Conservation (phyloP, 345 rosid species). For the Boechera stricta region DNA sequence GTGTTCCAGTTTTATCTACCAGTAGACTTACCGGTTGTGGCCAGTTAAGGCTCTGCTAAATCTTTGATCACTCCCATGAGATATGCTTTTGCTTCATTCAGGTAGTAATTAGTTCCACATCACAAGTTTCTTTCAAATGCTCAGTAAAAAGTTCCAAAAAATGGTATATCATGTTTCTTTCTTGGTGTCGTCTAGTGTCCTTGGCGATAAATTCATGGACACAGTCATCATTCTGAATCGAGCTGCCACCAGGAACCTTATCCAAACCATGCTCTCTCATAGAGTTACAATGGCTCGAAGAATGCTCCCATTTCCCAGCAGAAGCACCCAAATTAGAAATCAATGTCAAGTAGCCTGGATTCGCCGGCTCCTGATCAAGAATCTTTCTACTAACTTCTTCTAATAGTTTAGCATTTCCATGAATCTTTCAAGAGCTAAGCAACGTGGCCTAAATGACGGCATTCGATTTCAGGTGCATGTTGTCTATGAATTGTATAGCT, state of each 20-base stretch:
- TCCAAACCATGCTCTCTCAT: constrained; percentile 38
- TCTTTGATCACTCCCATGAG: neutral
- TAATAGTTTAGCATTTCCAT: constrained; percentile 39
- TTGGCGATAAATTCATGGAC: constrained; percentile 40
- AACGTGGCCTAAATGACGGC: constrained; percentile 32
- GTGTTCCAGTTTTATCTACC: neutral
- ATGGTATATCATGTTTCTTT: constrained; percentile 41
- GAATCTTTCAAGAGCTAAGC: constrained; percentile 40
- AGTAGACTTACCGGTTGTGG: neutral
- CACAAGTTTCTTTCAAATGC: constrained; percentile 26
- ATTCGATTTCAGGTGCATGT: no score
- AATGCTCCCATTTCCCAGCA: constrained; percentile 38
- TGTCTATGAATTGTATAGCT: no score
- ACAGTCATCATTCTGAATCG: constrained; percentile 30
- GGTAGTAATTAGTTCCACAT: constrained; percentile 7
- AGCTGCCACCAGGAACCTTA: constrained; percentile 50
- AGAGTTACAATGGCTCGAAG: constrained; percentile 25
- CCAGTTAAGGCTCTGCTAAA: neutral
- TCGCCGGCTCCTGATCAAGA: constrained; percentile 37
- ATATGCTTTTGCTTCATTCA: constrained; percentile 8
- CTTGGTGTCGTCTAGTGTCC: constrained; percentile 30
- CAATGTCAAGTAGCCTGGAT: constrained; percentile 42
- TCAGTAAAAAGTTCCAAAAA: constrained; percentile 31
- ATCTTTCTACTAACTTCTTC: constrained; percentile 9
- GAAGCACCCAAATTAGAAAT: constrained; percentile 45